phyloP scores from a whole-genome alignment of 2,329 filamentous ascomycete genomes.

The Zalaria obscura region DNA sequence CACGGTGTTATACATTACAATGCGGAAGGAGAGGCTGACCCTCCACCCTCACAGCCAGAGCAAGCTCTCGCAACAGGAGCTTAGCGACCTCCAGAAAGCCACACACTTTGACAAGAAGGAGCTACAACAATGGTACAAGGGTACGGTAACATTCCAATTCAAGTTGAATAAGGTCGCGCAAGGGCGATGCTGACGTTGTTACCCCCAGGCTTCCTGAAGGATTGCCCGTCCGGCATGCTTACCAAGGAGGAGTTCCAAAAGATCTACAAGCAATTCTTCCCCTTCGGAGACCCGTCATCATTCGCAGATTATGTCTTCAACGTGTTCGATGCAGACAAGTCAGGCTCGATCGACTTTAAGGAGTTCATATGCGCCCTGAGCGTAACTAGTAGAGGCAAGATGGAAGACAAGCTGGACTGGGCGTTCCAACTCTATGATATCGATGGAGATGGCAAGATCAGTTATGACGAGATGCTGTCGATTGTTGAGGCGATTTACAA shows the following conservation, averaged over 20 bases:
- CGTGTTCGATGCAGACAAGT: conserved; percentile 95
- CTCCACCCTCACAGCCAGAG: conserved; percentile 56
- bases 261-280: conserved; percentile 99
- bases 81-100: conserved; percentile 86
- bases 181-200: neutral
- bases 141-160: conserved; percentile 35
- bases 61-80: conserved; percentile 93
- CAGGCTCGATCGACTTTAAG: conserved; percentile 96
- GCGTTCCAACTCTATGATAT: conserved; percentile 99
- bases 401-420: conserved; percentile 99
- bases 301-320: conserved; percentile 99
- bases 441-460: conserved; percentile 96
- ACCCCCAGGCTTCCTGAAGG: conserved; percentile 77
- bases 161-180: neutral
- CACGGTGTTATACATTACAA: conserved; percentile 12
- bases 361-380: conserved; percentile 98
- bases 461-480: conserved; percentile 95
- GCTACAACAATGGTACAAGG: conserved; percentile 99
- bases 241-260: conserved; percentile 99
- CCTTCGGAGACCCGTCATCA: conserved; percentile 90
- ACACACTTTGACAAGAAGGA: conserved; percentile 99
- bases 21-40: conserved; percentile 16
- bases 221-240: conserved; percentile 92
- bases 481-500: conserved; percentile 99
- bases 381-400: conserved; percentile 92